Percentiles rank a stretch among this genome's conserved stretches.
These are phyloP conservation scores for Thuidium tamariscinum DNA, from an alignment of 225 moss, liverwort and hornwort species.

Conservation along the genomic window DNA sequence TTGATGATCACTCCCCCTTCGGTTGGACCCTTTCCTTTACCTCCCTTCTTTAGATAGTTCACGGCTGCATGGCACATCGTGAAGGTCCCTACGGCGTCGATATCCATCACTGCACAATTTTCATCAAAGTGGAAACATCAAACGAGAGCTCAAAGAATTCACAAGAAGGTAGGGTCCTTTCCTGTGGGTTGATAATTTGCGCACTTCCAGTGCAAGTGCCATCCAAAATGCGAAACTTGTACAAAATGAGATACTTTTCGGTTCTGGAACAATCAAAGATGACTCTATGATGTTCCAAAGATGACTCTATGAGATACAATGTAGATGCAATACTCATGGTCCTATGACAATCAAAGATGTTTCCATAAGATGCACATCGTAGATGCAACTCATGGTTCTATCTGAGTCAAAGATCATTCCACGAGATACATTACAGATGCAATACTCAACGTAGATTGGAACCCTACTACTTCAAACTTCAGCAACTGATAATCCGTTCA, in stretches of 20 bases:
- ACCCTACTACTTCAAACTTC: neutral
- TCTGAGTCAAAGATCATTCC: neutral
- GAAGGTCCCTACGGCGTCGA: constrained; percentile 83
- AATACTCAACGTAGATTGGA: neutral
- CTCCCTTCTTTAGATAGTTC: constrained; percentile 74
- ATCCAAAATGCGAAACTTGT: neutral
- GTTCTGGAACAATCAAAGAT: neutral
- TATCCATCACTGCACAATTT: constrained; percentile 72
- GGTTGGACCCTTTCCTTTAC: constrained; percentile 55
- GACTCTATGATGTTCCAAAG: too few relatives aligned
- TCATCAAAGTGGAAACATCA: neutral
- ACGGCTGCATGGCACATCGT: constrained; percentile 84
- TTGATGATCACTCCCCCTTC: constrained; percentile 68
- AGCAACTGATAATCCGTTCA: neutral
- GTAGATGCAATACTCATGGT: too few relatives aligned
- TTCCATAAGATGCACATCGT: too few relatives aligned
- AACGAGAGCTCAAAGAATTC: neutral
- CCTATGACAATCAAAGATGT: neutral
- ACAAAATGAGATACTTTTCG: neutral
- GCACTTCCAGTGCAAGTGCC: neutral
- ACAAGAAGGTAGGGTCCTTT: neutral
- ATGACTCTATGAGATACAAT: too few relatives aligned
- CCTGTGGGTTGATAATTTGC: neutral
- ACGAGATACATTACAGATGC: neutral
- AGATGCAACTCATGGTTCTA: neutral